These are phyloP conservation scores for Vitis amurensis DNA, from an alignment of 164 flowering plant genomes.

Conservation along the genomic window DNA sequence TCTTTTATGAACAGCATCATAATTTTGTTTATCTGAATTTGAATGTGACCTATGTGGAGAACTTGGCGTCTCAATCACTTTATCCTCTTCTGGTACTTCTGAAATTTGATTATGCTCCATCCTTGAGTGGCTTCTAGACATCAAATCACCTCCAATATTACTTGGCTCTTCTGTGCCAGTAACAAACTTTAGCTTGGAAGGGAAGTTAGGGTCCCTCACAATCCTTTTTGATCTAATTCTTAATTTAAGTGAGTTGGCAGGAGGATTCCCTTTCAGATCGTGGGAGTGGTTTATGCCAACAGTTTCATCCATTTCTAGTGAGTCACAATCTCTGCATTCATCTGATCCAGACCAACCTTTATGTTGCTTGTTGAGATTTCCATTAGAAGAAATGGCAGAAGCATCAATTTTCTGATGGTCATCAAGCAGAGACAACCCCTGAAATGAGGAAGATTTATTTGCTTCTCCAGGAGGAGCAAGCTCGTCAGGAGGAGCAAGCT, in stretches of 20 bases:
- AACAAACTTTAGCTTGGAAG: conserved; percentile 25
- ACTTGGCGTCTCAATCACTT: not conserved
- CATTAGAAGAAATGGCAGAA: not conserved
- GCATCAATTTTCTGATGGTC: conserved; percentile 1
- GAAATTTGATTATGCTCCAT: conserved; percentile 19
- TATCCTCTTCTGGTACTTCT: conserved; percentile 15
- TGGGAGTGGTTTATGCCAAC: conserved; percentile 8
- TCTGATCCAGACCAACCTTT: conserved; percentile 5
- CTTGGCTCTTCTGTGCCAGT: conserved; percentile 19
- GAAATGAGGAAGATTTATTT: conserved; percentile 4
- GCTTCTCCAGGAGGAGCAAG: not conserved
- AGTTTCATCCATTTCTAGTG: not conserved
- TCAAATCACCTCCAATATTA: conserved; percentile 22
- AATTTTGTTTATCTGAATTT: conserved; percentile 10
- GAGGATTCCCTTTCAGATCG: conserved; percentile 25
- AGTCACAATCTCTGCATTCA: conserved; percentile 10
- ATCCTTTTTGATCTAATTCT: conserved; percentile 34
- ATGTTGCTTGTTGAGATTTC: not conserved
- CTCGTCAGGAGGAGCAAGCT: no score
- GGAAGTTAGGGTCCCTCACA: conserved; percentile 22
- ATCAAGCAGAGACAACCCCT: not conserved
- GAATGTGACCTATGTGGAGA: conserved; percentile 23
- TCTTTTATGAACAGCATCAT: conserved; percentile 45
- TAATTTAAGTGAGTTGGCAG: conserved; percentile 19
- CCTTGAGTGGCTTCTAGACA: conserved; percentile 14